These are phyloP conservation scores for Chrysanthemum seticuspe DNA, from an alignment of 129 eudicot species.

Conservation along the genomic window DNA sequence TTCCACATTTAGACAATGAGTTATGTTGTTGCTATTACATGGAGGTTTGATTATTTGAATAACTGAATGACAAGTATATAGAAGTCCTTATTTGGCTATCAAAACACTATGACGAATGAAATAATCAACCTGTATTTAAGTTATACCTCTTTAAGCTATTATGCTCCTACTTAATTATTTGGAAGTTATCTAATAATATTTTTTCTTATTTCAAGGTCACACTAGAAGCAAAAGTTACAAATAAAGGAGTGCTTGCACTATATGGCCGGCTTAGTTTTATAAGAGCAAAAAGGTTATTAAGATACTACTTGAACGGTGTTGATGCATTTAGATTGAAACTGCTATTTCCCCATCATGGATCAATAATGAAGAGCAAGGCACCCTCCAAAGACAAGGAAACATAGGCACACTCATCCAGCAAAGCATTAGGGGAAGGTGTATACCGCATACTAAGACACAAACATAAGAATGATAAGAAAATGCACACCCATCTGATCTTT, in stretches of 20 bases:
- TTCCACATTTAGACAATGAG: too few relatives aligned
- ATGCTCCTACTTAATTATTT: background rate
- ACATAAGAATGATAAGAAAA: conserved; percentile 10
- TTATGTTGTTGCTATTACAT: too few relatives aligned
- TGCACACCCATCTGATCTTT: conserved; percentile 46
- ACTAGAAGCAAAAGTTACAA: conserved; percentile 95
- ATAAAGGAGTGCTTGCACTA: conserved; percentile 91
- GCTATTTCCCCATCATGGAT: too few relatives aligned
- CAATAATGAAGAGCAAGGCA: too few relatives aligned
- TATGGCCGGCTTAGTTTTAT: conserved; percentile 89
- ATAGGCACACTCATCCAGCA: conserved; percentile 38
- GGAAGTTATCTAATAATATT: background rate
- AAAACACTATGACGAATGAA: background rate
- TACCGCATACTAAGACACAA: conserved; percentile 45
- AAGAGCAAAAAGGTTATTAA: conserved; percentile 86
- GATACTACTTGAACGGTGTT: conserved; percentile 93
- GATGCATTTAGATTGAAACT: conserved; percentile 72
- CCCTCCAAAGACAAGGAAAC: conserved; percentile 34
- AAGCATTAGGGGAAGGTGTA: conserved; percentile 49
- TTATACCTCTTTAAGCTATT: background rate
- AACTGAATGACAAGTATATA: too few relatives aligned
- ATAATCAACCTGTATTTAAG: background rate
- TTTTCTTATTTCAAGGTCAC: conserved; percentile 57
- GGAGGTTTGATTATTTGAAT: too few relatives aligned
- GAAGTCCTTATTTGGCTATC: too few relatives aligned